Conservation (phyloP, 176 grass and related monocot genomes). For the Paspalum vaginatum region DNA sequence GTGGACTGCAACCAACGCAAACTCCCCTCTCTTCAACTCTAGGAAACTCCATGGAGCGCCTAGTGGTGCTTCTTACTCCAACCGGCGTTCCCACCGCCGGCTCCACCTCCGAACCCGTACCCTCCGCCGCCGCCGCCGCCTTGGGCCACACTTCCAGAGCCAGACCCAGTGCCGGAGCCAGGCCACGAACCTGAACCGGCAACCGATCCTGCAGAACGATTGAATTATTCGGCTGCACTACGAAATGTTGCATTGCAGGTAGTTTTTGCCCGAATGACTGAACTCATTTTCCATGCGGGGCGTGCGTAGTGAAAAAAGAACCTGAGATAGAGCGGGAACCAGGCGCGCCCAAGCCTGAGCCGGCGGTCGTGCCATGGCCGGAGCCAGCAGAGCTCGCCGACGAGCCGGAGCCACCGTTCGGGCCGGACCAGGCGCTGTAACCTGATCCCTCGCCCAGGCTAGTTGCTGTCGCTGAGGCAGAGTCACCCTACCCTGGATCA, state of each 20-base stretch:
- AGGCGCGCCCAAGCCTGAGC: conserved; percentile 29
- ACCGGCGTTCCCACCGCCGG: conserved; percentile 1
- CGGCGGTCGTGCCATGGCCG: neutral
- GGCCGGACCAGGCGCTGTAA: conserved; percentile 42
- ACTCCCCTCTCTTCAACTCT: too few relatives aligned
- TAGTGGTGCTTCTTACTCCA: conserved; percentile 44
- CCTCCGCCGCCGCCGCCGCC: neutral
- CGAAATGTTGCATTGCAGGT: neutral
- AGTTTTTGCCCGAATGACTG: neutral
- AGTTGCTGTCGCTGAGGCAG: conserved; percentile 21
- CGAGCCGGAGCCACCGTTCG: conserved; percentile 38
- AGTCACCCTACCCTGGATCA: conserved; percentile 42
- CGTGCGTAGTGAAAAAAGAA: neutral
- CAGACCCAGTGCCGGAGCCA: conserved; percentile 28
- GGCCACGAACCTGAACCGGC: conserved; percentile 25
- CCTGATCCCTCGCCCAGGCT: conserved; percentile 42
- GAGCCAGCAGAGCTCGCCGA: conserved; percentile 8
- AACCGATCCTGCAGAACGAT: conserved; percentile 4
- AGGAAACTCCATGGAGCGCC: too few relatives aligned
- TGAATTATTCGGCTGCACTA: neutral
- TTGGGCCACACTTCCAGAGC: neutral
- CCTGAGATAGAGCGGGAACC: conserved; percentile 21
- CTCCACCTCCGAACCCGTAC: neutral
- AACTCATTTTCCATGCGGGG: neutral
- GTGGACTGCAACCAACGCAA: too few relatives aligned